Evolutionary conservation across 768 basidiomycete species (phyloP).

Genomic region (Boletus vinaceobasis): DNA sequence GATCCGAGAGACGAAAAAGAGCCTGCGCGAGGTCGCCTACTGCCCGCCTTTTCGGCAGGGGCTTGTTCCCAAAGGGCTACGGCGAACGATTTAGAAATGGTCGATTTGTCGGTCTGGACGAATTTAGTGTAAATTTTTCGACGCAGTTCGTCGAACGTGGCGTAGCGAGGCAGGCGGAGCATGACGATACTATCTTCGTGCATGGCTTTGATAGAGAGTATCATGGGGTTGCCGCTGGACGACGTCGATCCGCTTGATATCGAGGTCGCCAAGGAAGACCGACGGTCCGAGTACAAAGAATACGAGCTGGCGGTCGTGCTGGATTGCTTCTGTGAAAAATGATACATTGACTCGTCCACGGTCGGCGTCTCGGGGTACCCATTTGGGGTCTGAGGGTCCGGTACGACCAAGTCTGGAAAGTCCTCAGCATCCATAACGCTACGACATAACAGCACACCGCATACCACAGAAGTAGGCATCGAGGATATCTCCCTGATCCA

Average conservation of each 20-base stretch:
- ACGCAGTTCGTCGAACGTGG: constrained; percentile 52
- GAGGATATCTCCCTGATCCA: constrained; percentile 36
- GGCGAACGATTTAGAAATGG: constrained; percentile 52
- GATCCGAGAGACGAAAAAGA: constrained; percentile 37
- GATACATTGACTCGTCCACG: constrained; percentile 7
- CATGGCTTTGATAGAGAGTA: constrained; percentile 61
- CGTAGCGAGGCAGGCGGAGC: constrained; percentile 49
- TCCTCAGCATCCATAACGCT: not conserved
- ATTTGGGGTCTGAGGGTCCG: constrained; percentile 6
- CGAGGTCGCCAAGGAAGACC: constrained; percentile 30
- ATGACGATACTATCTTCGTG: constrained; percentile 61
- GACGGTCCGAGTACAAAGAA: constrained; percentile 15
- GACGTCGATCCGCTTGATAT: constrained; percentile 39
- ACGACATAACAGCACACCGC: not conserved
- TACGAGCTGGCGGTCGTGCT: constrained; percentile 4
- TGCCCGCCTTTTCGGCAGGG: constrained; percentile 11
- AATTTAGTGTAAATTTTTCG: constrained; percentile 63
- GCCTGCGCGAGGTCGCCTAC: constrained; percentile 28
- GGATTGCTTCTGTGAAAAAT: constrained; percentile 7
- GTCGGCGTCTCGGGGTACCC: constrained; percentile 23
- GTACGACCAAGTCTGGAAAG: constrained; percentile 23
- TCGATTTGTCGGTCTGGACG: constrained; percentile 53
- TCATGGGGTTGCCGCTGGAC: constrained; percentile 21
- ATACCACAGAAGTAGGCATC: constrained; percentile 43
- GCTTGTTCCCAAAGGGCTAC: constrained; percentile 50